phyloP scores from a whole-genome alignment of 2,329 filamentous ascomycete genomes.

The Lasiodiplodia sp. region DNA sequence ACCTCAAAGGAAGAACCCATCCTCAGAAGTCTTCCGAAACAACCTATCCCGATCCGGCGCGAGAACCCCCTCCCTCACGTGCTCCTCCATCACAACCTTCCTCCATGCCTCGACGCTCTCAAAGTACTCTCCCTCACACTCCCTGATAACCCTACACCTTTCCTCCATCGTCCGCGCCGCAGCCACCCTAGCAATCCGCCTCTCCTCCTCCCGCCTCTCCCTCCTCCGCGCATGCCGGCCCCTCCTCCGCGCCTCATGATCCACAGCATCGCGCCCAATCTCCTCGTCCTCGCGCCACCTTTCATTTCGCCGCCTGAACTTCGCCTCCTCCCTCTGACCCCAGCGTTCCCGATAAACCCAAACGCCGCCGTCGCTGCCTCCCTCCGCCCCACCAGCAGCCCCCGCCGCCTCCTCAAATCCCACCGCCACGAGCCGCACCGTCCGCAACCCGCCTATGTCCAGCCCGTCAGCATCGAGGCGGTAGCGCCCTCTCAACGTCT shows the following conservation, averaged over 20 bases:
- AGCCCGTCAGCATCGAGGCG: not conserved
- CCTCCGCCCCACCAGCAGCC: not conserved
- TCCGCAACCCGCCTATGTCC: not conserved
- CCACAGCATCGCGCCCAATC: not conserved
- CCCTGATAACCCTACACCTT: constrained; percentile 1
- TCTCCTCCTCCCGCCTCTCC: not conserved
- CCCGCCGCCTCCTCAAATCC: no score
- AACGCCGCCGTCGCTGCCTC: not conserved
- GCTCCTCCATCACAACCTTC: not conserved
- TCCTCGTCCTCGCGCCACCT: not conserved
- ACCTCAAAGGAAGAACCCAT: not conserved
- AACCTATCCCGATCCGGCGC: not conserved
- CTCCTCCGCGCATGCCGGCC: not conserved
- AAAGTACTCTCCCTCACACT: constrained; percentile 8
- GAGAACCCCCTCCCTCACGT: constrained; percentile 1
- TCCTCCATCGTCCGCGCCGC: constrained; percentile 5
- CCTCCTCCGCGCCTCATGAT: not conserved
- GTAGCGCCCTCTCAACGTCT: not conserved
- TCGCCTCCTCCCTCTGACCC: not conserved
- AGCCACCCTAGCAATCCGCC: not conserved
- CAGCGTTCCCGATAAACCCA: constrained; percentile 1
- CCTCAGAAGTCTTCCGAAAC: not conserved
- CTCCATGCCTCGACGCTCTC: constrained; percentile 10
- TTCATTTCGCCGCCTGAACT: not conserved
- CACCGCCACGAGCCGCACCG: not conserved